Evolutionary conservation across 768 basidiomycete species (phyloP).

Genomic region (Russula sp.): DNA sequence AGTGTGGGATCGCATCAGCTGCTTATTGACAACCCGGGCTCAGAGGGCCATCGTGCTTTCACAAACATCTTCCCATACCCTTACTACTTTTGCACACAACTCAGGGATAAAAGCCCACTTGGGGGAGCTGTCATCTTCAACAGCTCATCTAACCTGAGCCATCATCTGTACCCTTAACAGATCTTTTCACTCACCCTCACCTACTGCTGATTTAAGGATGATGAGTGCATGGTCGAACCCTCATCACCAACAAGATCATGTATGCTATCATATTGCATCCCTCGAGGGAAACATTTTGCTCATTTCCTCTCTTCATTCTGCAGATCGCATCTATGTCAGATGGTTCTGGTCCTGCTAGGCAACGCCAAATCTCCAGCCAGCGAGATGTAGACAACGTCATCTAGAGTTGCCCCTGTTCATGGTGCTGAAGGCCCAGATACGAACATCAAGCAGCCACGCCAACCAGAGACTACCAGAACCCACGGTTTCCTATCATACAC

Average conservation of each 20-base stretch:
- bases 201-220: background rate
- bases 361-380: background rate
- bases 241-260: background rate
- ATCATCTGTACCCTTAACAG: background rate
- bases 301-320: background rate
- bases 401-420: background rate
- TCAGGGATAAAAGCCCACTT: too few relatives aligned
- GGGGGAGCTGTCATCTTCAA: too few relatives aligned
- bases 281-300: background rate
- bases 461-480: background rate
- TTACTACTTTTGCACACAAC: too few relatives aligned
- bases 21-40: too few relatives aligned
- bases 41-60: too few relatives aligned
- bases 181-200: background rate
- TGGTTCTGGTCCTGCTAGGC: background rate
- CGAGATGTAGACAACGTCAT: background rate
- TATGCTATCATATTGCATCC: background rate
- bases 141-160: too few relatives aligned
- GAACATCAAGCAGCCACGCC: background rate
- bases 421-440: background rate
- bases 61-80: too few relatives aligned
- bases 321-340: background rate
- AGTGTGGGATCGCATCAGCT: too few relatives aligned
- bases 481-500: background rate
- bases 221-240: background rate